Evolutionary conservation across 1,284 basidiomycete species (phyloP), one percentile per base, ranked within the genome.

Genomic region (Grifola frondosa): DNA sequence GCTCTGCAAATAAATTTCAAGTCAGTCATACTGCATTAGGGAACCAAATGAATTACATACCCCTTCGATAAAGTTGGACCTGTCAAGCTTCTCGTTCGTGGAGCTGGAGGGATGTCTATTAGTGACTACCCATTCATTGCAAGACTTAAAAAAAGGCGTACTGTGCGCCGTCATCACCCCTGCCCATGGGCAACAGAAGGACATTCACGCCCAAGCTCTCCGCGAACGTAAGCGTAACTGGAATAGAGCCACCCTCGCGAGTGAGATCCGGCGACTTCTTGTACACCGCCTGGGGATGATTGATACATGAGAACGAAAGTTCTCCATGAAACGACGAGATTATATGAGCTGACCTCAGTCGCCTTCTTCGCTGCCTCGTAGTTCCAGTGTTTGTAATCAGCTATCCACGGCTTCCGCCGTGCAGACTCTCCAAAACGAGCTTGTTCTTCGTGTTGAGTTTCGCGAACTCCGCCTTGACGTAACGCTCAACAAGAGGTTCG

Each of bases 31-130:
- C 12, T 2, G 28, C 21, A 31, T 20, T 25, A 3, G 7, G 20
- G 7, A 30, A 12, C 19, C 15, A 15, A 23, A 29, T 42, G n/a
- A 19, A 52, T 40, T 13, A 68, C 81, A 53, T 62, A 86, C 88
- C 54, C 93, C 94, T 65, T 92, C 77, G 58, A 98, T 89, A 70
- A 88, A 98, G 75, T 99, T 99, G 46, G 82, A 84, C 37, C 78
- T 77, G 68, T 99, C 95, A 40, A 99, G 74, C 69, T 99, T 99
- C 75, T 99, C 96, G 67, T 97, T 97, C 19, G 91, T 97, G 54
- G 91, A 85, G 71, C 91, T 88, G 57, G 24, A 49, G 44, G 13
- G 23, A 13, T 37, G 24, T 29, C 12, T 40, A 35, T 33, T 23
- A 23, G 23, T 10, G 13, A 20, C 12, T 19, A 23, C 31, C n/a